A percentile compares a stretch with the other conserved stretches of the same genome.
phyloP scores from a whole-genome alignment of 2,329 filamentous ascomycete genomes.

The Zasmidium angulare region DNA sequence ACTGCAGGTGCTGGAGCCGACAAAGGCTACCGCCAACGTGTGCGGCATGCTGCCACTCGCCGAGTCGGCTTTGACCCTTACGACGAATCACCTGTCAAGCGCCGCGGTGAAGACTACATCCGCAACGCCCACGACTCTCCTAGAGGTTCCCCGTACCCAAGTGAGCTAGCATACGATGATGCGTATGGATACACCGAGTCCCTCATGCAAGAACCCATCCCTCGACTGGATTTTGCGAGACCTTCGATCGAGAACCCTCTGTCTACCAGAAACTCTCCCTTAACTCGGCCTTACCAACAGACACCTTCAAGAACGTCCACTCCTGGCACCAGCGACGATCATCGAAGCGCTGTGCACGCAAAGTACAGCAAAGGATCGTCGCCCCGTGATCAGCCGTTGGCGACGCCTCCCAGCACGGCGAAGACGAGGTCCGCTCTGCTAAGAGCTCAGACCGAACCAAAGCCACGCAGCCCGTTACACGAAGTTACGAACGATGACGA shows the following conservation, averaged over 20 bases:
- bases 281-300: slow-evolving; percentile 23
- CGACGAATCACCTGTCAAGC: slow-evolving; percentile 68
- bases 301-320: slow-evolving; percentile 25
- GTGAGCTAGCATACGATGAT: slow-evolving; percentile 19
- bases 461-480: slow-evolving; percentile 23
- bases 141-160: slow-evolving; percentile 9
- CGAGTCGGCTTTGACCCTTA: slow-evolving; percentile 71
- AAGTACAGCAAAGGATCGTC: slow-evolving; percentile 12
- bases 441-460: slow-evolving; percentile 20
- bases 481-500: slow-evolving; percentile 9
- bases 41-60: slow-evolving; percentile 60
- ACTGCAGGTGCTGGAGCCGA: slow-evolving; percentile 66
- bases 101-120: slow-evolving; percentile 64
- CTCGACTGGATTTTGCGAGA: slow-evolving; percentile 16
- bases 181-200: slow-evolving; percentile 19
- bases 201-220: slow-evolving; percentile 7
- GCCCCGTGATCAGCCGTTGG: slow-evolving; percentile 4
- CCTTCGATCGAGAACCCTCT: slow-evolving; percentile 5
- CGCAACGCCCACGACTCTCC: slow-evolving; percentile 12
- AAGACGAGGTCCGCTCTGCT: slow-evolving; percentile 17
- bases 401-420: slow-evolving; percentile 21
- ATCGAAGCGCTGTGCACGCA: slow-evolving; percentile 12
- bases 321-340: slow-evolving; percentile 20
- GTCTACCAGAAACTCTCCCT: slow-evolving; percentile 3
- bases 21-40: slow-evolving; percentile 58